Evolutionary conservation across 495 filamentous ascomycete species (phyloP), one percentile per base, ranked within the genome.

Genomic region (Penicillium simplicissimum): DNA sequence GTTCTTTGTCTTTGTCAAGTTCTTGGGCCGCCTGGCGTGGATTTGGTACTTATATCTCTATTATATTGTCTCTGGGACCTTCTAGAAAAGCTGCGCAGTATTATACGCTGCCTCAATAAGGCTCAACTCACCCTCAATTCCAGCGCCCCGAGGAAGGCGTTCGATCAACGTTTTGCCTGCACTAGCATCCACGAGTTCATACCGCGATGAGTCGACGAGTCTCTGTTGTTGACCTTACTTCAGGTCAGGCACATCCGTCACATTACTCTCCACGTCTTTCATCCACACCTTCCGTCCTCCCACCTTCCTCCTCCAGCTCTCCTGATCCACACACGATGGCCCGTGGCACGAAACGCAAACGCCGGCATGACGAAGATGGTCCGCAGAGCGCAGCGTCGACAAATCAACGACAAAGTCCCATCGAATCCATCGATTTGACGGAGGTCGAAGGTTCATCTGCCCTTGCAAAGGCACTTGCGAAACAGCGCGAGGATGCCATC

Each of bases 391-490:
- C 45, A 3, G 17, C 13, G 0, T 14, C 43, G 14, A 17, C 57
- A 21, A 19, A 42, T 34, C 19, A 8, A 33, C 8, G 37, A 15
- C 36, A 40, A 36, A 45, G 31, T 11, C 49, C 43, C 4, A 51
- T 67, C 8, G 58, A 64, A 15, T 35, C 66, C 23, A 60, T 68
- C 15, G 66, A 68, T 45, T 38, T 68, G 31, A 68, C 66, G 1
- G 60, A 62, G 17, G 76, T 84, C 0, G 78, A 85, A 13, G 78
- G 81, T 25, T 73, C 82, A 1, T 64, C 53, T 3, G 65, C 72
- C 7, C 73, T 81, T n/a, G 73, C 78, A n/a, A 78, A 79, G 28
- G 70, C 79, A 13, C 69, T 77, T 47, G 73, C 76, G 59, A 84
- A 77, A 59, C 81, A 79, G 64, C 74, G 77, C 21, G 71, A 75